Evolutionary conservation across 345 rosid genomes (phyloP), one percentile per base, ranked within the genome.

Genomic region (Zanthoxylum bungeanum): DNA sequence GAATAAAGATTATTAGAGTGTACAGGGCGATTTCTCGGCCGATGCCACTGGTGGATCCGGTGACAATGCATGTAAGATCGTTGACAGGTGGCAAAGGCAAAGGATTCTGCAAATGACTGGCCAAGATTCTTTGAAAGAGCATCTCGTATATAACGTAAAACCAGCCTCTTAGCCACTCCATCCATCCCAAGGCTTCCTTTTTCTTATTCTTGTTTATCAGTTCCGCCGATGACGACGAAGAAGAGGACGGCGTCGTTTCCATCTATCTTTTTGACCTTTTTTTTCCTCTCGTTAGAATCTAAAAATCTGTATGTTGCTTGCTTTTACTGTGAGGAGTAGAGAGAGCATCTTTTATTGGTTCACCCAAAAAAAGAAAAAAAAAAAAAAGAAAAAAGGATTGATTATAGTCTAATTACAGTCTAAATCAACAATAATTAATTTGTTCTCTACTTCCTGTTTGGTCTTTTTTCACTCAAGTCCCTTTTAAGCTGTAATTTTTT

Each of bases 21-120:
- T 60, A 88, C 97, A 96, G 85, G 69, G 94, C 97, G 24, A 86
- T 92, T 82, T 90, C 92, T 37, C 78, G 84, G 82, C 98, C 99
- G 83, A 95, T 95, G 86, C 97, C 99, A 68, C 97, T 95, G 67
- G 99, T 92, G 78, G 96, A 91, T 65, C 99, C 99, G 47, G 99
- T 95, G 69, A 95, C 93, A 74, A 95, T 78, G 84, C 89, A 91
- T 52, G 97, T 89, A 78, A 89, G 86, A 66, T 86, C 85, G 73
- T 86, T 80, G 66, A 89, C 63, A 11, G 97, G 91, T 73, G 98
- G 99, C 72, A 92, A 75, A 40, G 97, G 87, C 61, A 95, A 76
- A 64, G 98, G 99, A 64, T 86, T 88, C 60, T 81, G 77, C 76
- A 95, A 81, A 78, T 91, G 93, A 78, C 93, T 87, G 2, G 97